Conservation (phyloP, 495 filamentous ascomycete species). For the Aspergillus heteromorphus region DNA sequence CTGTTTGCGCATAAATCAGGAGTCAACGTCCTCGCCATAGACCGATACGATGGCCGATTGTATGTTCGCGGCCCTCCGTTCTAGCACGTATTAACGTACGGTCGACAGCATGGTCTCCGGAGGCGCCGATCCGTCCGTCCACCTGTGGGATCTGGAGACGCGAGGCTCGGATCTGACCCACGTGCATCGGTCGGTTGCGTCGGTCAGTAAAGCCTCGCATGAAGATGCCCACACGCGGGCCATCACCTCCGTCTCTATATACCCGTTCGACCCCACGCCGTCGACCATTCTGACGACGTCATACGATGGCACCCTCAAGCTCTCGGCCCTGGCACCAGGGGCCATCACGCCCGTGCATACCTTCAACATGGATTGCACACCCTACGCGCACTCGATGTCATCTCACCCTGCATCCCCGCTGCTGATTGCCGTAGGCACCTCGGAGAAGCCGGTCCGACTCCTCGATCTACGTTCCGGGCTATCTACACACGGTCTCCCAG, state of each 20-base stretch:
- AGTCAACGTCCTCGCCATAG: constrained; percentile 68
- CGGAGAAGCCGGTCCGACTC: constrained; percentile 71
- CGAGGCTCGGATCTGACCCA: constrained; percentile 34
- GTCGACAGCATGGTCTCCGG: constrained; percentile 68
- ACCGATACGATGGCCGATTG: constrained; percentile 73
- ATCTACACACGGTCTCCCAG: constrained; percentile 68
- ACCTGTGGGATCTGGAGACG: constrained; percentile 75
- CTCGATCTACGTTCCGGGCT: constrained; percentile 77
- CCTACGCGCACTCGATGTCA: constrained; percentile 72
- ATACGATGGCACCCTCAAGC: constrained; percentile 77
- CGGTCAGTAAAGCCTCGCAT: constrained; percentile 37
- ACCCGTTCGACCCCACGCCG: constrained; percentile 70
- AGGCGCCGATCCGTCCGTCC: constrained; percentile 71
- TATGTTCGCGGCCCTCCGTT: constrained; percentile 31
- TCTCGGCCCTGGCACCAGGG: constrained; percentile 61
- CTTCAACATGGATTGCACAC: constrained; percentile 65
- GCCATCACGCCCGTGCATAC: constrained; percentile 48
- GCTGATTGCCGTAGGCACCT: constrained; percentile 78
- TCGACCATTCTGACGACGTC: constrained; percentile 75
- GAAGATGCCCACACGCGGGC: constrained; percentile 62
- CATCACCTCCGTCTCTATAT: constrained; percentile 81
- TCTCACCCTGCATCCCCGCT: constrained; percentile 63
- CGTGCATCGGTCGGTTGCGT: constrained; percentile 46
- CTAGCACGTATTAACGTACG: neutral
- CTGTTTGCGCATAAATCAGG: constrained; percentile 67